Conservation (phyloP, 2,329 filamentous ascomycete species). For the Sclerotinia glacialis region DNA sequence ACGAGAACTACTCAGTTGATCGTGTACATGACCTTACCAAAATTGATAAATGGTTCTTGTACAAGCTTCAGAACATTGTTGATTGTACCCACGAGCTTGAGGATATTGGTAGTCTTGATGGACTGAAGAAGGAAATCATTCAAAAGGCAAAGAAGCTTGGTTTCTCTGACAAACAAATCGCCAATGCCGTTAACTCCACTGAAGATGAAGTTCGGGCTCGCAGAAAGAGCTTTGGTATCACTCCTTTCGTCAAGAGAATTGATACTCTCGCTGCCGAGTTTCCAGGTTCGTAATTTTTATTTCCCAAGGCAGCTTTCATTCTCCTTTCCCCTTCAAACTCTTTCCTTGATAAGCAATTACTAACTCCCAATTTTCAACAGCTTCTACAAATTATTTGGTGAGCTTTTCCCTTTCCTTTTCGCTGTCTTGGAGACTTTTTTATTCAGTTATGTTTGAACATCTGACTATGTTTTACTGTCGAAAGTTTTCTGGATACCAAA, state of each 20-base stretch:
- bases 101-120: slow-evolving; percentile 76
- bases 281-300: slow-evolving; percentile 46
- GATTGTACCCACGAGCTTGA: slow-evolving; percentile 85
- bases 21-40: slow-evolving; percentile 90
- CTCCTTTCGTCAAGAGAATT: slow-evolving; percentile 96
- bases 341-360: no score
- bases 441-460: neutral
- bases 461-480: neutral
- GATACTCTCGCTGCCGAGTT: slow-evolving; percentile 97
- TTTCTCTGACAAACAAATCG: slow-evolving; percentile 96
- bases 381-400: slow-evolving; percentile 81
- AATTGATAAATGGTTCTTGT: slow-evolving; percentile 99
- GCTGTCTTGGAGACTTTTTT: neutral
- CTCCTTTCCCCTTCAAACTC: no score
- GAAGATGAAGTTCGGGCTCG: slow-evolving; percentile 87
- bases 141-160: slow-evolving; percentile 94
- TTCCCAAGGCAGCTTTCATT: no score
- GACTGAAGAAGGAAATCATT: slow-evolving; percentile 83
- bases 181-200: slow-evolving; percentile 75
- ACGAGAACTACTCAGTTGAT: slow-evolving; percentile 93
- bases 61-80: slow-evolving; percentile 98
- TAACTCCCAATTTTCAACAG: slow-evolving; percentile 38
- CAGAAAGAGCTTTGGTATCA: slow-evolving; percentile 82
- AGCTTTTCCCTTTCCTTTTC: neutral
- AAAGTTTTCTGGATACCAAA: neutral